Evolutionary conservation across 306 rosid species (phyloP).

Genomic region (Trichosanthes cucumerina): DNA sequence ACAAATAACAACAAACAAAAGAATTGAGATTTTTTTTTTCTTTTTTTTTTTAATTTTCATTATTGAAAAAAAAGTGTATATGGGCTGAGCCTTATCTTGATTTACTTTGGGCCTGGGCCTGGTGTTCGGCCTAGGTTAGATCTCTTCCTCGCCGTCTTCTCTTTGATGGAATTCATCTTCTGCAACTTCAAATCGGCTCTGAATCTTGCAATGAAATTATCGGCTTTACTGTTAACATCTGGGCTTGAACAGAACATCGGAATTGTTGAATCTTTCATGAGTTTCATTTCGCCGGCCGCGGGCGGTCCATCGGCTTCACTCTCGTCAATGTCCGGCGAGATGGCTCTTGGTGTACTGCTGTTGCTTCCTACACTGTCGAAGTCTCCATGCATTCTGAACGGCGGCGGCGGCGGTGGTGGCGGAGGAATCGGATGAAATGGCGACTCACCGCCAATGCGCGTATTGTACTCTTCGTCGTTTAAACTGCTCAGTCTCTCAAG

Average conservation of each 20-base stretch:
- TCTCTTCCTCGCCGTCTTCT: constrained; percentile 32
- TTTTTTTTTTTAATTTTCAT: not conserved
- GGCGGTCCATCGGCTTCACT: constrained; percentile 32
- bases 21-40: not conserved
- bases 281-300: constrained; percentile 4
- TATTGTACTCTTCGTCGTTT: constrained; percentile 17
- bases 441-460: constrained; percentile 35
- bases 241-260: constrained; percentile 54
- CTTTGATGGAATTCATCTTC: constrained; percentile 60
- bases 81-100: constrained; percentile 12
- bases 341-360: constrained; percentile 37
- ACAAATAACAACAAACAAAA: not conserved
- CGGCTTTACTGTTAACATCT: constrained; percentile 72
- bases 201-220: constrained; percentile 56
- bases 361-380: constrained; percentile 59
- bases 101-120: constrained; percentile 3
- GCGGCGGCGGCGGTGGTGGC: constrained; percentile 59
- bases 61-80: not conserved
- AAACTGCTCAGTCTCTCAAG: constrained; percentile 21
- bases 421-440: constrained; percentile 51
- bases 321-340: constrained; percentile 38
- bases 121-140: constrained; percentile 36
- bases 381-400: constrained; percentile 62
- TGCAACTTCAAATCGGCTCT: constrained; percentile 63
- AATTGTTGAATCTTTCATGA: constrained; percentile 22